Conservation (phyloP, 257 asterid genomes). For the Nicotiana knightiana region DNA sequence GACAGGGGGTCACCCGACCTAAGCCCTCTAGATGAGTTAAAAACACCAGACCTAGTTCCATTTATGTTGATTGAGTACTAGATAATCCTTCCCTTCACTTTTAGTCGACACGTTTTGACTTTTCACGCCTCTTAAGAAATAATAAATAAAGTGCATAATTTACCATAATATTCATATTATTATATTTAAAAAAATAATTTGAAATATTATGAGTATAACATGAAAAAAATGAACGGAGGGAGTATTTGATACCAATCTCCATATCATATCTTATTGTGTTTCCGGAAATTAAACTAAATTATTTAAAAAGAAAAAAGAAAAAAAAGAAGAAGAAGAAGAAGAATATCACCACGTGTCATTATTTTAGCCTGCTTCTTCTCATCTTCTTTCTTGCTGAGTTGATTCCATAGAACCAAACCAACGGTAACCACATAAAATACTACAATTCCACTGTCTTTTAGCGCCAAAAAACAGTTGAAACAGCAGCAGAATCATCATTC, state of each 20-base stretch:
- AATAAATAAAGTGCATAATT: too few relatives aligned
- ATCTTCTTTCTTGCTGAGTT: not conserved
- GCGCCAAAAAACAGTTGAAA: slow-evolving; percentile 27
- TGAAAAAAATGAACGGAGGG: too few relatives aligned
- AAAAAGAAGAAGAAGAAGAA: not conserved
- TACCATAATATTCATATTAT: too few relatives aligned
- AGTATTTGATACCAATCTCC: too few relatives aligned
- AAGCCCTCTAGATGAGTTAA: not conserved
- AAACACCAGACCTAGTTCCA: not conserved
- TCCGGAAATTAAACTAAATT: too few relatives aligned
- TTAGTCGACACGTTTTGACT: too few relatives aligned
- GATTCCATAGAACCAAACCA: not conserved
- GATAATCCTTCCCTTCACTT: not conserved
- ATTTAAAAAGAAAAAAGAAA: not conserved
- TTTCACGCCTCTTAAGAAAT: too few relatives aligned
- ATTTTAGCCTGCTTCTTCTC: not conserved
- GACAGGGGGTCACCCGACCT: not conserved
- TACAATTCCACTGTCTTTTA: slow-evolving; percentile 15
- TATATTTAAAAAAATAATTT: too few relatives aligned
- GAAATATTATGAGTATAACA: too few relatives aligned
- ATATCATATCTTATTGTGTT: not conserved
- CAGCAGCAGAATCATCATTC: not conserved
- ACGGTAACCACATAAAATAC: slow-evolving; percentile 17
- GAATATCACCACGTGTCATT: not conserved
- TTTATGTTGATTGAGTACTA: not conserved